Base-by-base conservation (phyloP, 2,329 filamentous ascomycete species). In the Emericellopsis atlantica region DNA sequence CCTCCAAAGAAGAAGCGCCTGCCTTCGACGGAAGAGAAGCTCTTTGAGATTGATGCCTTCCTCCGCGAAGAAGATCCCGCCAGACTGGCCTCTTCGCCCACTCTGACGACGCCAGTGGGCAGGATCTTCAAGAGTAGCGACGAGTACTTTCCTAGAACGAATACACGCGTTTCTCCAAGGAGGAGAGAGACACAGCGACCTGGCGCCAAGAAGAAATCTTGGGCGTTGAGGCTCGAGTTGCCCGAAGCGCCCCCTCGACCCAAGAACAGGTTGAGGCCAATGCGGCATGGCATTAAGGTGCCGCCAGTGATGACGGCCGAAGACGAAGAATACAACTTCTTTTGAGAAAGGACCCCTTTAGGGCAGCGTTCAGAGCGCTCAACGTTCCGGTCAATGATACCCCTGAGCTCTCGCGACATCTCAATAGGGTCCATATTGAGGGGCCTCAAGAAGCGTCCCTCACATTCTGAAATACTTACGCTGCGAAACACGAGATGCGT, bases 31-130 rank as follows among this genome's bases (percentile, higher is more conserved):
- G 38, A 40, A 24, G 38, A 40, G 26, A 40, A 40, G 29, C 16
- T 40, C 12, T 11, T 33, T 21, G 29, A 40, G 31, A 40, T 40
- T 15, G 26, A 40, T 40, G 26, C 18, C 6, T 40, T 40, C 32
- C 31, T 40, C 24, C 9, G 3, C 4, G 33, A 35, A 35, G 33
- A 35, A 16, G 33, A 21, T 21, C n/a, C 33, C 8, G 18, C 18
- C n/a, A 8, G 9, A 35, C 33, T 21, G 8, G 7, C n/a, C 14
- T 8, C n/a, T 16, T 35, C 33, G 18, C 15, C 33, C 9, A 9
- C n/a, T 16, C 3, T 21, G 18, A 21, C 33, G n/a, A 21, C 15
- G 33, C 33, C 33, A 10, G n/a, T 15, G 9, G 14, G n/a, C 9
- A 35, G n/a, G 8, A 21, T 4, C 7, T 35, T 21, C 9, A 7